Conservation (phyloP, 78 protist species). For the Chrysochromulina tobinii region DNA sequence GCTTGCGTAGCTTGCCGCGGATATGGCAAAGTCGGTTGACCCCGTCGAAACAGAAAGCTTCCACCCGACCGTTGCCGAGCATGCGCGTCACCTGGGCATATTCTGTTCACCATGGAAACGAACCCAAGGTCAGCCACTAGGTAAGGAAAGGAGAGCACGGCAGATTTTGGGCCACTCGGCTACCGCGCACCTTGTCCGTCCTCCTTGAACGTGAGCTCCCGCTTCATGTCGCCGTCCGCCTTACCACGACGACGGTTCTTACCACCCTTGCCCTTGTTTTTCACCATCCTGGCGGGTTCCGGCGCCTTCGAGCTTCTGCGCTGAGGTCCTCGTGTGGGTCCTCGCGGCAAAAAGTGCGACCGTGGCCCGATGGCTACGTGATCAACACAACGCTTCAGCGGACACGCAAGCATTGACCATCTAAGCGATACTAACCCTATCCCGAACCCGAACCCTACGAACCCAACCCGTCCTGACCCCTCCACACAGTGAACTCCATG, state of each 20-base stretch:
- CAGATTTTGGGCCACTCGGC: not conserved
- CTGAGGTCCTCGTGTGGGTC: too few species aligned
- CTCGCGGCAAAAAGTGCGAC: too few species aligned
- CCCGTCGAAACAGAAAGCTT: constrained; percentile 95
- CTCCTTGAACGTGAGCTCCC: constrained; percentile 94
- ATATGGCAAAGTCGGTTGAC: constrained; percentile 89
- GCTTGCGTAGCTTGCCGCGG: constrained; percentile 95
- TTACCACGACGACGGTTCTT: constrained; percentile 93
- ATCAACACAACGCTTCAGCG: too few species aligned
- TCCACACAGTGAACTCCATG: too few species aligned
- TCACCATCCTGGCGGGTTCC: constrained; percentile 68
- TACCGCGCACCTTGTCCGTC: constrained; percentile 86
- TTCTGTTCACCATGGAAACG: constrained; percentile 27
- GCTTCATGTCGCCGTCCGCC: constrained; percentile 84
- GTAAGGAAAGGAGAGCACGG: not conserved
- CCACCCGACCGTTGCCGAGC: constrained; percentile 97
- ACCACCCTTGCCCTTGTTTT: constrained; percentile 92
- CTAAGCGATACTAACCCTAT: too few species aligned
- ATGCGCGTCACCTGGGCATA: constrained; percentile 90
- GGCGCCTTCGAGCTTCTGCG: too few species aligned
- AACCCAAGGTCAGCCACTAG: too few species aligned
- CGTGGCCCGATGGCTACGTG: too few species aligned
- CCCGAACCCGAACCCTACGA: too few species aligned
- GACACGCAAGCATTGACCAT: too few species aligned
- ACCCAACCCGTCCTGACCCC: too few species aligned